A percentile compares a stretch with the other conserved stretches of the same genome.
phyloP scores from a whole-genome alignment of 805 yeast genomes.

The Starmerella etchellsii region DNA sequence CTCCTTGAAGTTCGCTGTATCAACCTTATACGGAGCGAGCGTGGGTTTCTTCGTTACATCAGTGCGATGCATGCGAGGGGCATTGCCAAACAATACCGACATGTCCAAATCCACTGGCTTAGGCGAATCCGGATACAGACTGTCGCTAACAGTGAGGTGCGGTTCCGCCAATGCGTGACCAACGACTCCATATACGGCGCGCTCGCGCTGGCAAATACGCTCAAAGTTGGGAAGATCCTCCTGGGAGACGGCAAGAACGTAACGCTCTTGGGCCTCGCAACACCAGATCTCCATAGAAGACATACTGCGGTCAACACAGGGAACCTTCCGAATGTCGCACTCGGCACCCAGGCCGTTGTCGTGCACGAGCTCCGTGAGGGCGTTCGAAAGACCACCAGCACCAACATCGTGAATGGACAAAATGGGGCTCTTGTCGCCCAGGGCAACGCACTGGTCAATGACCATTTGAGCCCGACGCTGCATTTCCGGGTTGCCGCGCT shows the following conservation, averaged over 20 bases:
- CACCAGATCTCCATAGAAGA: constrained; percentile 99
- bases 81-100: constrained; percentile 90
- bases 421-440: constrained; percentile 65
- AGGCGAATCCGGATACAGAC: constrained; percentile 49
- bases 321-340: constrained; percentile 80
- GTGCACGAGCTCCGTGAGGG: constrained; percentile 92
- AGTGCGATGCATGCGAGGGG: constrained; percentile 83
- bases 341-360: constrained; percentile 92
- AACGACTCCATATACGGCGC: constrained; percentile 92
- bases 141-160: constrained; percentile 69
- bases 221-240: constrained; percentile 59
- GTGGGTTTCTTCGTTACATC: constrained; percentile 51
- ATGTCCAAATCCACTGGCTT: constrained; percentile 85
- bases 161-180: constrained; percentile 86
- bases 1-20: constrained; percentile 34
- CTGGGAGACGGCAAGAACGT: constrained; percentile 82
- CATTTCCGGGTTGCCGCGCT: constrained; percentile 98
- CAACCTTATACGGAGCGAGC: constrained; percentile 25
- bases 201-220: constrained; percentile 80
- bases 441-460: constrained; percentile 80
- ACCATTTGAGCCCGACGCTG: constrained; percentile 99
- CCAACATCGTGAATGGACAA: constrained; percentile 98
- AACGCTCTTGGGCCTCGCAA: constrained; percentile 97
- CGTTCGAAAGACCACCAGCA: constrained; percentile 97
- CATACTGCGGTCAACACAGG: constrained; percentile 92